These are phyloP conservation scores for Cercospora berteroae DNA, from an alignment of 2,329 filamentous ascomycete species.

Conservation along the genomic window DNA sequence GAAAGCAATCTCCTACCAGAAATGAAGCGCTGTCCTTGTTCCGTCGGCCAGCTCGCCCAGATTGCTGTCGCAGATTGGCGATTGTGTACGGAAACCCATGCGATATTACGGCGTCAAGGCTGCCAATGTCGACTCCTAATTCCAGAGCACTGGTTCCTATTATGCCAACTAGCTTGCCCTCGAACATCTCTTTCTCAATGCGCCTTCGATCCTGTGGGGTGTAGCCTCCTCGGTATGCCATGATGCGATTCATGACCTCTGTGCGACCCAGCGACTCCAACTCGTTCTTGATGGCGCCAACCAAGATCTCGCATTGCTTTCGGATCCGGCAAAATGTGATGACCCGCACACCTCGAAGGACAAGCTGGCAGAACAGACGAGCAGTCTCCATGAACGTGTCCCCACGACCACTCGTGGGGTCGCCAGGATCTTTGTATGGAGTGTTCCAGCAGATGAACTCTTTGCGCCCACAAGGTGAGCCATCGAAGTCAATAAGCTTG, in stretches of 20 bases:
- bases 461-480: constrained; percentile 86
- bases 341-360: constrained; percentile 82
- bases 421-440: constrained; percentile 83
- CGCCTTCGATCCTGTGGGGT: constrained; percentile 82
- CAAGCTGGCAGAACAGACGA: constrained; percentile 82
- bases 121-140: constrained; percentile 91
- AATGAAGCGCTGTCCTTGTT: constrained; percentile 93
- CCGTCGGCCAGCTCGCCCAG: constrained; percentile 82
- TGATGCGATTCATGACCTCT: constrained; percentile 76
- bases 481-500: constrained; percentile 81
- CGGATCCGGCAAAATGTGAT: constrained; percentile 91
- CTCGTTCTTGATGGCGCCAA: constrained; percentile 76
- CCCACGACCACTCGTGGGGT: constrained; percentile 81
- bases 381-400: constrained; percentile 84
- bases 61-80: constrained; percentile 90
- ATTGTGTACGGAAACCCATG: constrained; percentile 96
- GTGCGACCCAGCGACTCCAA: constrained; percentile 68
- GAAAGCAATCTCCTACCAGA: constrained; percentile 82
- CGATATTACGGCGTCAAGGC: constrained; percentile 87
- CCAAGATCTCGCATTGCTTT: constrained; percentile 81
- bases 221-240: constrained; percentile 95
- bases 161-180: constrained; percentile 87
- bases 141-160: constrained; percentile 92
- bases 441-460: constrained; percentile 99
- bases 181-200: constrained; percentile 96